Evolutionary conservation across 1,139 yeast genomes (phyloP), one percentile per base, ranked within the genome.

Genomic region (Yamadazyma triangularis): DNA sequence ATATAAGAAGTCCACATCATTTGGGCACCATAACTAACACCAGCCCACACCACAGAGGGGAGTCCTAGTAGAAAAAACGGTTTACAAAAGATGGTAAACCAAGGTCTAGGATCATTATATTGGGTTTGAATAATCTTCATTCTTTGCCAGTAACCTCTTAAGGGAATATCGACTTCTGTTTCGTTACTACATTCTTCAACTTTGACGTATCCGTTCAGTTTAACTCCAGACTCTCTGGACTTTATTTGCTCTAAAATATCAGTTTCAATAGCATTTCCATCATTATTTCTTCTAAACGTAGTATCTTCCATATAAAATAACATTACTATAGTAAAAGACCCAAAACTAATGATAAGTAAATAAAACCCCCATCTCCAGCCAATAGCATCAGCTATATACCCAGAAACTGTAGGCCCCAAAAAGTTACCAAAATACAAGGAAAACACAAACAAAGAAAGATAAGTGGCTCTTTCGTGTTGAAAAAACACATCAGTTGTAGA

Each of bases 1-100:
- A 70, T 50, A 19, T 70, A 49, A 9, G 73, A 57, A 20, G 70
- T 52, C 77, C 77, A 71, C 72, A 68, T 67, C 60, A 79, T 66
- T 30, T 80, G 79, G 13, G 77, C 64, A 4, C 87, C 88, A 45
- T 79, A 79, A 18, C 74, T 53, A 33, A 77, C 50, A 1, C 86
- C 86, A 29, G 77, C 72, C 74, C 79, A 79, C 13, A 77, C 41
- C 13, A 79, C 70, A 9, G 74, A 65, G 4, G 88, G 87, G 44
- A 77, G 75, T 39, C 62, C 44, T 46, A 64, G 51, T 42, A 65
- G 59, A 28, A 62, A 42, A 47, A 64, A 53, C 6, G 79, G 79
- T 32, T 70, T 44, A 25, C 48, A 40, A 39, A 57, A 63, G 15
- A 69, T 58, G 20, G 56, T 46, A 22, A 57, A 45, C 65, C 70